These are phyloP conservation scores for Magnolia changhungtana DNA, from an alignment of 164 flowering plant genomes.

Conservation along the genomic window DNA sequence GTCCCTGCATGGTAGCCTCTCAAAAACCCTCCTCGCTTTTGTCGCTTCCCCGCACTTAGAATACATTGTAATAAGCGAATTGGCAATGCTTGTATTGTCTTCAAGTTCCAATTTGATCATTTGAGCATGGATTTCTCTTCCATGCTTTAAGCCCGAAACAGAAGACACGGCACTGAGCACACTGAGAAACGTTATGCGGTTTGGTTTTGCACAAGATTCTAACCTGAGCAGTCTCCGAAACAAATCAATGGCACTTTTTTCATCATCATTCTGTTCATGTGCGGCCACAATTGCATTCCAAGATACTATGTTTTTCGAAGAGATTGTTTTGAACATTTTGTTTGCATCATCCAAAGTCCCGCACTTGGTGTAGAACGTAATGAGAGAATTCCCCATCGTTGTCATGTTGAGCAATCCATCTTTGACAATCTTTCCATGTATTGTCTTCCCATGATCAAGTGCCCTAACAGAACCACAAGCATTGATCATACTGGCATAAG, in stretches of 20 bases:
- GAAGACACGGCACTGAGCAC: constrained; percentile 30
- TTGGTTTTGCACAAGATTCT: constrained; percentile 18
- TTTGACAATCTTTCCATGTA: constrained; percentile 33
- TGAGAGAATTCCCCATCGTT: constrained; percentile 28
- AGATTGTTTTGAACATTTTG: constrained; percentile 19
- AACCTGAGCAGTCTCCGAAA: constrained; percentile 22
- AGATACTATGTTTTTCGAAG: constrained; percentile 28
- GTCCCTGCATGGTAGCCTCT: constrained; percentile 21
- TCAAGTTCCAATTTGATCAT: constrained; percentile 22
- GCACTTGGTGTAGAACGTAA: constrained; percentile 28
- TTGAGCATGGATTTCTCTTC: constrained; percentile 30
- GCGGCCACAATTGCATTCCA: constrained; percentile 37
- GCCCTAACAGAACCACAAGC: constrained; percentile 26
- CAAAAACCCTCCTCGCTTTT: constrained; percentile 24
- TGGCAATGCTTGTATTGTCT: constrained; percentile 23
- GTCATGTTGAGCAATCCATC: constrained; percentile 17
- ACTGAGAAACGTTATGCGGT: constrained; percentile 29
- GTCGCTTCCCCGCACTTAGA: constrained; percentile 25
- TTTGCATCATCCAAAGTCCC: constrained; percentile 27
- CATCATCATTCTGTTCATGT: constrained; percentile 24
- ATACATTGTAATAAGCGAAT: constrained; percentile 36
- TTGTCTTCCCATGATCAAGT: constrained; percentile 22
- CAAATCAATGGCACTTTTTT: constrained; percentile 20
- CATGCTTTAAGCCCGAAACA: constrained; percentile 19
- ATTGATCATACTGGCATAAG: constrained; percentile 27